Percentiles rank a stretch among this genome's conserved stretches.
These are phyloP conservation scores for Knoxia roxburghii DNA, from an alignment of 257 asterid genomes.

Conservation along the genomic window DNA sequence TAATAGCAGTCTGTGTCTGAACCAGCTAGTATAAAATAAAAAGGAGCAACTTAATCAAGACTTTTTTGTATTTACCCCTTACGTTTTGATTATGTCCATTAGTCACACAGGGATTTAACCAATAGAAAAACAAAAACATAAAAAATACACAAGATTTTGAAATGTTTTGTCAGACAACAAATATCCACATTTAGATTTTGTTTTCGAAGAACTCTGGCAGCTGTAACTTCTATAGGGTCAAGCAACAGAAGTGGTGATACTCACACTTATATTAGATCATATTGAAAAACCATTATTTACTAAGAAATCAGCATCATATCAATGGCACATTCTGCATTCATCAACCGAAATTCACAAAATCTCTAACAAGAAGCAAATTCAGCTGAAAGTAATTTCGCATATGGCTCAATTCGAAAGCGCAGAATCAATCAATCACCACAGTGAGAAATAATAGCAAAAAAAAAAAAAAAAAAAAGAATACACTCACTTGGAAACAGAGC, in stretches of 20 bases:
- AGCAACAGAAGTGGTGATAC: neutral
- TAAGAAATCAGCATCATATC: neutral
- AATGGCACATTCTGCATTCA: neutral
- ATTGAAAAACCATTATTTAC: neutral
- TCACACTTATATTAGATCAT: neutral
- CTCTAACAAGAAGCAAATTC: neutral
- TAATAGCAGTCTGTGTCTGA: too few species aligned
- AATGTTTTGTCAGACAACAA: too few species aligned
- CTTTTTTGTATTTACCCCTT: too few species aligned
- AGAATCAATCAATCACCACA: neutral
- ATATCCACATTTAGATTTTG: too few species aligned
- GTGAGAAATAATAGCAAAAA: neutral
- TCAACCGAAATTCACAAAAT: neutral
- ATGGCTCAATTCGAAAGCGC: neutral
- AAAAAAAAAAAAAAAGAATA: neutral
- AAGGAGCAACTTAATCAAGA: neutral
- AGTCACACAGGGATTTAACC: too few species aligned
- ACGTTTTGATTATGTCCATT: too few species aligned
- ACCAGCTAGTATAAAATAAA: too few species aligned
- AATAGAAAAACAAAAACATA: too few species aligned
- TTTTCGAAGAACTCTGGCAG: too few species aligned
- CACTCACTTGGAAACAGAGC: slow-evolving; percentile 52
- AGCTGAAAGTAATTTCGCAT: neutral
- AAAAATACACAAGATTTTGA: neutral
- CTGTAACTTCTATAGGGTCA: too few species aligned